Base-by-base conservation (phyloP, 305 asterid species). In the Fraxinus angustifolia region DNA sequence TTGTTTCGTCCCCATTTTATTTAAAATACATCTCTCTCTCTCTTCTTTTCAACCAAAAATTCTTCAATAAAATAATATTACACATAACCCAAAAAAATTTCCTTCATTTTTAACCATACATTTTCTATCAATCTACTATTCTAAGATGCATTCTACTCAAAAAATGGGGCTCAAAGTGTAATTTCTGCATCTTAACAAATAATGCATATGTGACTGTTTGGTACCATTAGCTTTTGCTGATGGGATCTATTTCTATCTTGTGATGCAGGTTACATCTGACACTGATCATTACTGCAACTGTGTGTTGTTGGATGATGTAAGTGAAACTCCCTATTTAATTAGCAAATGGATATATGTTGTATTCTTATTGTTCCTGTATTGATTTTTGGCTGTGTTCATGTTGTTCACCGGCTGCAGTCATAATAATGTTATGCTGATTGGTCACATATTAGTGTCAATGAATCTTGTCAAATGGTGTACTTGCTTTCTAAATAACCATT, bases 231-330 rank as follows among this genome's bases (percentile, higher is more conserved):
- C 38, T 70, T 12, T 67, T 12, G 23, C 38, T 31, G 30, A 30
- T 10, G 40, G 42, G 75, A 8, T 70, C 84, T 82, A 76, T 76
- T 76, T 83, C 73, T 78, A 60, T 48, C 73, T 75, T 80, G 19
- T 82, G 67, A 80, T 88, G 87, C 93, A 94, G 98, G 92, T 87
- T 96, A 84, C 99, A 96, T 86, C 89, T 92, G 83, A 94, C 99
- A 12, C 82, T 96, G 95, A 84, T 96, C 80, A 89, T 90, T 75
- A 96, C 99, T 36, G 98, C 98, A n/a, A 91, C 97, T 2, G 96
- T 96, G 35, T 94, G 99, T 91, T 96, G 99, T 85, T 96, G 99
- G 99, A 88, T 96, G 97, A 96, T 96, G 98, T 96, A 90, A 96
- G 99, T 86, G 80, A 70, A 72, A 70, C 77, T 60, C 50, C 82